Evolutionary conservation across 306 rosid genomes (phyloP), one percentile per base, ranked within the genome.

Genomic region (Arachis hypogaea): DNA sequence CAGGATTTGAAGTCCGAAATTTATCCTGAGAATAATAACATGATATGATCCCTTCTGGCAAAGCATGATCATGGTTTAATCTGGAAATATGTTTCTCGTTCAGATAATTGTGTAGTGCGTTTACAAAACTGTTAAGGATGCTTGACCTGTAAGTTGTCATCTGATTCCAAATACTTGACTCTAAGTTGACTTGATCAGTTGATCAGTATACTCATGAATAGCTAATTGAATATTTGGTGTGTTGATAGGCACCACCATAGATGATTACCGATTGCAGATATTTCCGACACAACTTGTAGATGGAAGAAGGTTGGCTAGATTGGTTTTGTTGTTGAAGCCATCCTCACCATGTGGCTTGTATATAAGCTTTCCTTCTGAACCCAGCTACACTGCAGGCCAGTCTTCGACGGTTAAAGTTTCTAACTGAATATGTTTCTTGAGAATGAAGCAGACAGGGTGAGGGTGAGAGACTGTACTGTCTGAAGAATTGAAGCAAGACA

Each of bases 1-100:
- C 76, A 84, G 63, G 83, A 88, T 58, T 82, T 90, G 67, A 81
- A 86, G 76, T 14, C 76, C 68, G 81, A 77, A 55, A 11, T 80
- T 72, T 63, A 12, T 83, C 72, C 85, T 59, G 61, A 58, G 66
- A 51, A 41, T 52, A 18, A 52, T n/a, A 52, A 14, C 68, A 68
- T 38, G 29, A 29, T 11, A 55, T 29, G 4, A 52, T 64, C 60
- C 14, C 36, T 69, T 54, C 8, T 56, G 41, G 59, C 2, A 7
- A 7, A 59, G 78, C 66, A 28, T 56, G 41, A 42, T 10, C 28
- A 59, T 79, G 52, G 63, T 56, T 18, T 54, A 43, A 60, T 80
- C 55, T 61, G 66, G 64, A 56, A 50, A 52, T 4, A 1, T n/a
- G 12, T 33, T 50, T 57, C 7, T 72, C 58, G 55, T 22, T 59